Conservation (phyloP, 2,329 filamentous ascomycete species). For the Apiospora malaysiana region DNA sequence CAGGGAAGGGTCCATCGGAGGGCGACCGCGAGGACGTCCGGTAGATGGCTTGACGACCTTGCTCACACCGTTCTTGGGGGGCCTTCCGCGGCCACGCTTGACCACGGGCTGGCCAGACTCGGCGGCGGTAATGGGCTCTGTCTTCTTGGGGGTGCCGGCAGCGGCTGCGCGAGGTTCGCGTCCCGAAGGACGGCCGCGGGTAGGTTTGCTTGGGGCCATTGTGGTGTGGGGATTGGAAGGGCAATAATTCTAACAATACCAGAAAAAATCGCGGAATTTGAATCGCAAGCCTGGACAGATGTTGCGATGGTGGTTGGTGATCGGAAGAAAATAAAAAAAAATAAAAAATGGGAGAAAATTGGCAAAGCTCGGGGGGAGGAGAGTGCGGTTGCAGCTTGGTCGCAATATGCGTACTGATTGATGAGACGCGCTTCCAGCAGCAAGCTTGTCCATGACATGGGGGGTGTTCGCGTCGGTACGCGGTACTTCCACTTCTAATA, state of each 20-base stretch:
- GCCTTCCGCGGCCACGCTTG: slow-evolving; percentile 46
- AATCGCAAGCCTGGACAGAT: neutral
- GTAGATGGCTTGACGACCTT: slow-evolving; percentile 34
- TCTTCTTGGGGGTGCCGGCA: slow-evolving; percentile 22
- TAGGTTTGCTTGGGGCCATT: neutral
- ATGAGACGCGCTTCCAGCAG: slow-evolving; percentile 15
- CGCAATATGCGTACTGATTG: slow-evolving; percentile 11
- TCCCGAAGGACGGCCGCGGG: slow-evolving; percentile 24
- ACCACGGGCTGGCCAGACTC: slow-evolving; percentile 31
- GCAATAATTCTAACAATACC: neutral
- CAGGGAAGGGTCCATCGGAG: slow-evolving; percentile 11
- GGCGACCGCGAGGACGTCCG: slow-evolving; percentile 27
- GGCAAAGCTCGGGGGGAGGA: slow-evolving; percentile 13
- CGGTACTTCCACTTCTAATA: neutral
- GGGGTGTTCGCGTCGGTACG: slow-evolving; percentile 7
- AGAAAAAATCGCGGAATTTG: neutral
- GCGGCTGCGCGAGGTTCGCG: slow-evolving; percentile 21
- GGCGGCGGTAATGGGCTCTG: slow-evolving; percentile 28
- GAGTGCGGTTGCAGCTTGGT: slow-evolving; percentile 8
- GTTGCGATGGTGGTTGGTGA: neutral
- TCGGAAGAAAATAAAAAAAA: neutral
- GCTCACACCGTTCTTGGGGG: slow-evolving; percentile 46
- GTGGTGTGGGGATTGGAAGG: no score
- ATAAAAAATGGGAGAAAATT: slow-evolving; percentile 20
- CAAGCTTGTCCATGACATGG: neutral